Conservation (phyloP, 495 filamentous ascomycete genomes). For the Podospora pseudopauciseta region DNA sequence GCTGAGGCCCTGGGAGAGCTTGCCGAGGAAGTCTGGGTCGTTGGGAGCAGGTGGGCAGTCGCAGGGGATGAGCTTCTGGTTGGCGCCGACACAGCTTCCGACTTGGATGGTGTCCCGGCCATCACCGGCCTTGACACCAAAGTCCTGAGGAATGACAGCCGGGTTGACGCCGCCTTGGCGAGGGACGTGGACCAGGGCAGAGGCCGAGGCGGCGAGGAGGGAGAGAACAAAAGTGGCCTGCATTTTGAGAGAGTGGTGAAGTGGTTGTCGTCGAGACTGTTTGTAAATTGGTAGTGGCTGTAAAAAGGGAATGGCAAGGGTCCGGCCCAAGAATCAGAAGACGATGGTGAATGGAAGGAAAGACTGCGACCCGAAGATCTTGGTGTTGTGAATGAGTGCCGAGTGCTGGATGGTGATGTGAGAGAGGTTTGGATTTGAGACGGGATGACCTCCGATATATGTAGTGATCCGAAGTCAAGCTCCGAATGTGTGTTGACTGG, state of each 20-base stretch:
- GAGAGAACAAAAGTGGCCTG: slow-evolving; percentile 13
- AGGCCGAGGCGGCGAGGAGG: slow-evolving; percentile 14
- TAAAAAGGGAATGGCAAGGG: slow-evolving; percentile 10
- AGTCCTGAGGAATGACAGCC: slow-evolving; percentile 18
- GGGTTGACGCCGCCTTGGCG: slow-evolving; percentile 22
- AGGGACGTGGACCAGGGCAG: slow-evolving; percentile 5
- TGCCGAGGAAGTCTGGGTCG: slow-evolving; percentile 23
- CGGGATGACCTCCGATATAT: slow-evolving; percentile 1
- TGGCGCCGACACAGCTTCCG: slow-evolving; percentile 18
- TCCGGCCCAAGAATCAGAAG: slow-evolving; percentile 10
- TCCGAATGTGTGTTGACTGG: not conserved
- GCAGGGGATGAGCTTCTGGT: slow-evolving; percentile 26
- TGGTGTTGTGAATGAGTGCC: not conserved
- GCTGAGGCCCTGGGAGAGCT: slow-evolving; percentile 19
- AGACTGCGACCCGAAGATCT: slow-evolving; percentile 11
- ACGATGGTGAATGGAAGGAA: slow-evolving; percentile 6
- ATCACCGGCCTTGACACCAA: slow-evolving; percentile 20
- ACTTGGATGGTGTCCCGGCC: slow-evolving; percentile 8
- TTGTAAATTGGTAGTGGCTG: not conserved
- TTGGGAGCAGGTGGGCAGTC: slow-evolving; percentile 23
- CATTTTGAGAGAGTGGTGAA: slow-evolving; percentile 10
- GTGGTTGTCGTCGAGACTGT: slow-evolving; percentile 1
- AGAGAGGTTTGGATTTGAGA: slow-evolving; percentile 3
- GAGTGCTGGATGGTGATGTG: not conserved
- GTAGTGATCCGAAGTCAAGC: slow-evolving; percentile 6